Conservation (phyloP, 2,329 filamentous ascomycete genomes). For the Dothideomycetes sp. region DNA sequence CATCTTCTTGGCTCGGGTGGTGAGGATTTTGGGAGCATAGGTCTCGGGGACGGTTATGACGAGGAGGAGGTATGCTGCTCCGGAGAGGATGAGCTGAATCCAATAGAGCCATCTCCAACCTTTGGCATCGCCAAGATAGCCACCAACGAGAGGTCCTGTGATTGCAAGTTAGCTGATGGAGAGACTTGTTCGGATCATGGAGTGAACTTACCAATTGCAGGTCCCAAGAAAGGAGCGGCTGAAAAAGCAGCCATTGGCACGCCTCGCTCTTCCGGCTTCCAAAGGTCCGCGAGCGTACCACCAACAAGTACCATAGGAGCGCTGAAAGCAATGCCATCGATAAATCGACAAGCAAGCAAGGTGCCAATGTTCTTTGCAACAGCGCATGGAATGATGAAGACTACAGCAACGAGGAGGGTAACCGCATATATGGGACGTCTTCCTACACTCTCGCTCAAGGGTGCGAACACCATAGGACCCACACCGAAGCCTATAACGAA, state of each 20-base stretch:
- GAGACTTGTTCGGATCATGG: too few relatives aligned
- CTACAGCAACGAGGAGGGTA: slow-evolving; percentile 57
- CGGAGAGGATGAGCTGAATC: slow-evolving; percentile 70
- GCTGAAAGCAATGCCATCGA: slow-evolving; percentile 75
- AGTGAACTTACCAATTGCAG: slow-evolving; percentile 50
- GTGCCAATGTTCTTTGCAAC: slow-evolving; percentile 66
- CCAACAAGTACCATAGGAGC: slow-evolving; percentile 80
- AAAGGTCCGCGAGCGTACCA: slow-evolving; percentile 70
- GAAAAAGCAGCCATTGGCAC: slow-evolving; percentile 63
- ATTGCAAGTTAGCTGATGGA: too few relatives aligned
- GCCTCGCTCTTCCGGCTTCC: slow-evolving; percentile 71
- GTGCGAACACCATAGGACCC: slow-evolving; percentile 71
- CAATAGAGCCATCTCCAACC: slow-evolving; percentile 82
- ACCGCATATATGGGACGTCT: slow-evolving; percentile 58
- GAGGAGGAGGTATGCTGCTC: slow-evolving; percentile 62
- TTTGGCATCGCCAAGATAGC: slow-evolving; percentile 57
- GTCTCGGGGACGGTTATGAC: slow-evolving; percentile 83
- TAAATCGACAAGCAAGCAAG: slow-evolving; percentile 61
- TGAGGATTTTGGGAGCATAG: slow-evolving; percentile 72
- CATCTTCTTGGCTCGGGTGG: slow-evolving; percentile 56
- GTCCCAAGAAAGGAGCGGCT: slow-evolving; percentile 72
- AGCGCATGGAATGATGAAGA: slow-evolving; percentile 73
- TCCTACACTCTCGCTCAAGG: slow-evolving; percentile 64
- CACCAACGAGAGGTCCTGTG: slow-evolving; percentile 58
- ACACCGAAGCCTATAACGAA: slow-evolving; percentile 50